Conservation (phyloP, 73 alveolate genomes). For the Stentor roeselii region DNA sequence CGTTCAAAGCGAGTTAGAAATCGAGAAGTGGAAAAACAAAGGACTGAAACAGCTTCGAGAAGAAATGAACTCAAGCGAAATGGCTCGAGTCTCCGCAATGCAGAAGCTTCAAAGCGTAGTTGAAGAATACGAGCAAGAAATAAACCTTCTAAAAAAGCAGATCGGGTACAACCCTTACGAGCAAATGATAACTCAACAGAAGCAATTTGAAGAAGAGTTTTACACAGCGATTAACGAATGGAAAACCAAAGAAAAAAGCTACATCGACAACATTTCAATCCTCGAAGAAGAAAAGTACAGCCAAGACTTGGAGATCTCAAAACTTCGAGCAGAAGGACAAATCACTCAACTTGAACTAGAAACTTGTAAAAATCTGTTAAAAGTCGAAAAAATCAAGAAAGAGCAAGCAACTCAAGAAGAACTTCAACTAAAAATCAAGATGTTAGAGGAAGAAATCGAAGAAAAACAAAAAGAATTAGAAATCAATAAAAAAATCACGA, state of each 20-base stretch:
- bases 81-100: not conserved
- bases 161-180: not conserved
- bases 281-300: not conserved
- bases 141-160: not conserved
- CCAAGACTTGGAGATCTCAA: not conserved
- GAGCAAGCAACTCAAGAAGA: slow-evolving; percentile 1
- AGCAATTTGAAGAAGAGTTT: not conserved
- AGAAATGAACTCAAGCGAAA: not conserved
- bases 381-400: not conserved
- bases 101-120: not conserved
- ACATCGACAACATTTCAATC: not conserved
- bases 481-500: not conserved
- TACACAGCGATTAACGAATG: not conserved
- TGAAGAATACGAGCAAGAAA: not conserved
- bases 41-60: not conserved
- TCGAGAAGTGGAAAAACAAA: not conserved
- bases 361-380: not conserved
- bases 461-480: not conserved
- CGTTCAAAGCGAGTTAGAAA: not conserved
- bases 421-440: not conserved
- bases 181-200: not conserved
- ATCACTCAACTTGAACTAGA: not conserved
- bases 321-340: not conserved
- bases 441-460: not conserved
- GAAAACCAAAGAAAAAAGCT: not conserved